Base-by-base conservation (phyloP, 2,329 filamentous ascomycete genomes). In the Phialophora expanda region DNA sequence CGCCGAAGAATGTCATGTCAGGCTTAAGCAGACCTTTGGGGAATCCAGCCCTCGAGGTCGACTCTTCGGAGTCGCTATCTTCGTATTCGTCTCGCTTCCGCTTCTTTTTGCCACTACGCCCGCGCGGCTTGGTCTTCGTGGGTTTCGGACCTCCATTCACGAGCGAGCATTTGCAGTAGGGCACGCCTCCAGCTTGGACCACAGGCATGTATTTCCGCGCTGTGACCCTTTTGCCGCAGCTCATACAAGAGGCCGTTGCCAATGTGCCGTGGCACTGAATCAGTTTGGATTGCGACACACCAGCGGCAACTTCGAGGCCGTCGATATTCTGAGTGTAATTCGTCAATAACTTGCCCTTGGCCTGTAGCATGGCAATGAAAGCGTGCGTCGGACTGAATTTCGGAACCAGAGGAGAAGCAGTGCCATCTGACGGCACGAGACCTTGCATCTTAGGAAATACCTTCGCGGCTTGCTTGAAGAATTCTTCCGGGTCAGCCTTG, bases 241-340 rank as follows among this genome's bases (percentile, higher is more conserved):
- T 89, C 54, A 95, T 86, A 78, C 95, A 99, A 2, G 89, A 91
- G 24, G 95, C 95, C 0, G 90, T 96, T 51, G 93, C 93, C 80
- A 97, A 98, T 6, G 92, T 97, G 67, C 95, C 95, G 76, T 99
- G 95, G 76, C 95, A 98, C 78, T 99, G 94, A 30, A 99, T 90
- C 20, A 98, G 85, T 75, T 95, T 96, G 38, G 91, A 89, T 1
- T 87, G 85, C 24, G 83, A 79, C 66, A 99, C 91, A 24, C 95
- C 95, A 0, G 94, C 94, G 74, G 91, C 89, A 67, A 89, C 86
- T 78, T 99, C 94, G 59, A 97, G 88, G 73, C 97, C 97, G 82
- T 99, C 95, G 74, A 99, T 98, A 78, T 99, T 99, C 77, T 99
- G 95, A 0, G 95, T 96, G 81, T 97, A 99, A 80, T 98, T 97